Conservation (phyloP, 371 early-diverging fungal genomes). For the Syncephalastrum racemosum region DNA sequence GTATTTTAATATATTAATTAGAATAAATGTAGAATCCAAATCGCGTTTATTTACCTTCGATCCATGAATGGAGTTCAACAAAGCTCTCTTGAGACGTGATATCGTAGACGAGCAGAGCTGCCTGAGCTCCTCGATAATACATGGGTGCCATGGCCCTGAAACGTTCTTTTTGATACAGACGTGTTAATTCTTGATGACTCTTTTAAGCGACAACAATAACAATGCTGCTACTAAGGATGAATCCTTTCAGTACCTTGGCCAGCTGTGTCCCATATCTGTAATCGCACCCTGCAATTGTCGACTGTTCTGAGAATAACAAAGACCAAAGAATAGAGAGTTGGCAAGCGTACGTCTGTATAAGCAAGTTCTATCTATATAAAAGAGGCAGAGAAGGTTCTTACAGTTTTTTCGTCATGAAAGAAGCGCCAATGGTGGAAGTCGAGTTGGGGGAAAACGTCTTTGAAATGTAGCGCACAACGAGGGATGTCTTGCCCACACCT, state of each 20-base stretch:
- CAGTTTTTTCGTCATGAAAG: slow-evolving; percentile 79
- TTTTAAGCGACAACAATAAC: no score
- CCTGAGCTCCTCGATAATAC: slow-evolving; percentile 80
- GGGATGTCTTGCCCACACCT: slow-evolving; percentile 84
- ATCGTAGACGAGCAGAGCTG: slow-evolving; percentile 68
- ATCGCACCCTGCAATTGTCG: slow-evolving; percentile 65
- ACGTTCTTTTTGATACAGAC: slow-evolving; percentile 40
- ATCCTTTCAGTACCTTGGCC: slow-evolving; percentile 52
- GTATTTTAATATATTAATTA: background rate
- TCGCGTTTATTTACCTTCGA: slow-evolving; percentile 18
- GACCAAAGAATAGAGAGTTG: no score
- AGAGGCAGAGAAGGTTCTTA: slow-evolving; percentile 27
- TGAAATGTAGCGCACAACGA: slow-evolving; percentile 78
- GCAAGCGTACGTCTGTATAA: background rate
- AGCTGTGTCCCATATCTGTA: slow-evolving; percentile 75
- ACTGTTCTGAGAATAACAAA: slow-evolving; percentile 46
- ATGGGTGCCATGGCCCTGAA: slow-evolving; percentile 74
- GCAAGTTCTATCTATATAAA: slow-evolving; percentile 3
- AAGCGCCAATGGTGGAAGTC: slow-evolving; percentile 82
- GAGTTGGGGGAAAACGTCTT: slow-evolving; percentile 78
- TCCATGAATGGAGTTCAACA: slow-evolving; percentile 27
- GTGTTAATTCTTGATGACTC: background rate
- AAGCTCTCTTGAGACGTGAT: slow-evolving; percentile 29
- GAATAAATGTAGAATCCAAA: background rate
- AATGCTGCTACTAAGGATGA: no score